phyloP scores from a whole-genome alignment of 2,329 filamentous ascomycete genomes.

The Neonectria punicea region DNA sequence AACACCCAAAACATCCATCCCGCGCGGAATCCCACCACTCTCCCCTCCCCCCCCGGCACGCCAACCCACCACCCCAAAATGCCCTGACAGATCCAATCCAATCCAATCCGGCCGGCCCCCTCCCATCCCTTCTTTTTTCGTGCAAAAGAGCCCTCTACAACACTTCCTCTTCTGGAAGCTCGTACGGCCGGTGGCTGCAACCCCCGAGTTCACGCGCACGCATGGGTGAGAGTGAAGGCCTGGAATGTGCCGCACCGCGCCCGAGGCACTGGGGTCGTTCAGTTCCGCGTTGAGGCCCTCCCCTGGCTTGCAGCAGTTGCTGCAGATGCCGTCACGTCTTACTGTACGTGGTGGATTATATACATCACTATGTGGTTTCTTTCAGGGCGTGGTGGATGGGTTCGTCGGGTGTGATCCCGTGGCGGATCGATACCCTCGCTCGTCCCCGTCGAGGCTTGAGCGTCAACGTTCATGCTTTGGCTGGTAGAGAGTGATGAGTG shows the following conservation, averaged over 20 bases:
- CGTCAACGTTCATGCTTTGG: background rate
- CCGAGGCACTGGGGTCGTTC: conserved; percentile 1
- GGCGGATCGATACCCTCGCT: conserved; percentile 20
- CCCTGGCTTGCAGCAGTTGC: background rate
- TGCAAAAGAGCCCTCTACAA: conserved; percentile 1
- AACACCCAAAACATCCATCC: conserved; percentile 14
- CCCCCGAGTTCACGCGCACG: conserved; percentile 1
- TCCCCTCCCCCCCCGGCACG: background rate
- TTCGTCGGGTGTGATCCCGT: conserved; percentile 12
- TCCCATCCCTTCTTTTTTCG: background rate
- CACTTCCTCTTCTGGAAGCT: conserved; percentile 21
- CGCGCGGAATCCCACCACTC: conserved; percentile 18
- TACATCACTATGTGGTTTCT: background rate
- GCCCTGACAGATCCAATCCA: conserved; percentile 24
- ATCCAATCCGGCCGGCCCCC: conserved; percentile 16
- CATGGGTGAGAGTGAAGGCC: background rate
- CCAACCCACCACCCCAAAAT: background rate
- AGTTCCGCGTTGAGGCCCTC: background rate
- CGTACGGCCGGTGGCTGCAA: conserved; percentile 10
- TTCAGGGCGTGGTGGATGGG: background rate
- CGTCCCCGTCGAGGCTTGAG: background rate
- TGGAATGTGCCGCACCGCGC: conserved; percentile 1
- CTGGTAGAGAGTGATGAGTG: background rate
- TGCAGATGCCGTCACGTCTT: conserved; percentile 3
- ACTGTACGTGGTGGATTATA: too few relatives aligned